Conservation (phyloP, 169 alveolate genomes). For the Eimeria praecox region DNA sequence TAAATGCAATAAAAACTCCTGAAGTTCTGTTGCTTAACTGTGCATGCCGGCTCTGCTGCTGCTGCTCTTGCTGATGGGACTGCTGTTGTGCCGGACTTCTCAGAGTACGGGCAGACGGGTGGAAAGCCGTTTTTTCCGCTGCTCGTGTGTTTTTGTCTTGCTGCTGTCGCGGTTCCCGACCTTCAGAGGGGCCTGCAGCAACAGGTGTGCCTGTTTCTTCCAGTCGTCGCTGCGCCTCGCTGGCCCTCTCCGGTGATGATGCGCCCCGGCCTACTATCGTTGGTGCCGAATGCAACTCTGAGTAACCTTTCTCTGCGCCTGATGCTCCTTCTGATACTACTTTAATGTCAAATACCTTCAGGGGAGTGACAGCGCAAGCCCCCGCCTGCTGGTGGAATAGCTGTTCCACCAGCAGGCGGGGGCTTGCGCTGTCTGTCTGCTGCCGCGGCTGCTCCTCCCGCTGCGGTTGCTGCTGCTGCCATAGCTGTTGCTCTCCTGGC, state of each 20-base stretch:
- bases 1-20: constrained; percentile 25
- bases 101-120: neutral
- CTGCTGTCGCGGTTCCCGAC: neutral
- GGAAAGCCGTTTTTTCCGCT: neutral
- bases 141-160: neutral
- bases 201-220: neutral
- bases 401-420: no score
- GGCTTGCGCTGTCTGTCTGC: no score
- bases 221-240: neutral
- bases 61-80: neutral
- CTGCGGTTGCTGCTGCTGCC: neutral
- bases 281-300: neutral
- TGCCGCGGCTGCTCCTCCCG: neutral
- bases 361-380: constrained; percentile 6
- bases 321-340: neutral
- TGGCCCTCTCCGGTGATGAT: neutral
- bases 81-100: neutral
- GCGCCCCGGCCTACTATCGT: neutral
- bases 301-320: neutral
- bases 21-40: neutral
- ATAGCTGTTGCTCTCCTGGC: neutral
- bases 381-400: neutral
- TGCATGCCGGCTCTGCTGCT: neutral
- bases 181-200: constrained; percentile 3
- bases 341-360: neutral